Conservation (phyloP, 495 filamentous ascomycete species). For the Neurospora sublineolata region DNA sequence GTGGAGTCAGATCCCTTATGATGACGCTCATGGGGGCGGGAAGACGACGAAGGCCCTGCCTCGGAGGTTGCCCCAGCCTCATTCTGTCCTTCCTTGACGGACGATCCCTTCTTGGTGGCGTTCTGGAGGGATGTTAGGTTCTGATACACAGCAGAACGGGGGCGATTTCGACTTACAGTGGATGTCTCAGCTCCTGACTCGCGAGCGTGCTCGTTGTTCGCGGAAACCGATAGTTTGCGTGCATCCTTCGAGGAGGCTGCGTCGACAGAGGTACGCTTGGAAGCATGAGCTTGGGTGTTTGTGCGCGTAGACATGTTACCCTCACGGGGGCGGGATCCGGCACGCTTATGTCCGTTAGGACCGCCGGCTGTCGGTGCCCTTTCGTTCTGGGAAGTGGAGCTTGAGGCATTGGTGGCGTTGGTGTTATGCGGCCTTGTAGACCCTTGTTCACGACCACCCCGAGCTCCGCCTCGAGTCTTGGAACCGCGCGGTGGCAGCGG, state of each 20-base stretch:
- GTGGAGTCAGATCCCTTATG: conserved; percentile 6
- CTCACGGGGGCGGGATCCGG: conserved; percentile 13
- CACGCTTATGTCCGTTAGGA: conserved; percentile 5
- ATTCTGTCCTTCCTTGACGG: conserved; percentile 12
- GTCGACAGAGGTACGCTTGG: conserved; percentile 39
- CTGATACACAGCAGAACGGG: background rate
- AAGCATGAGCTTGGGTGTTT: conserved; percentile 15
- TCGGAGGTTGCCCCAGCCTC: conserved; percentile 15
- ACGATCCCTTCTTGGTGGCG: conserved; percentile 10
- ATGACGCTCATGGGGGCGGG: conserved; percentile 14
- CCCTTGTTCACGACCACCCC: conserved; percentile 38
- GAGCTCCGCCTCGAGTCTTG: conserved; percentile 47
- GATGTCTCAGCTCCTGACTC: conserved; percentile 11
- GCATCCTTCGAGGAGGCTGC: conserved; percentile 30
- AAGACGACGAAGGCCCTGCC: background rate
- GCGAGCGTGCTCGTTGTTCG: conserved; percentile 27
- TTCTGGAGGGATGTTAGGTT: conserved; percentile 4
- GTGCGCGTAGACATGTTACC: conserved; percentile 11
- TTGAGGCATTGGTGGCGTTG: conserved; percentile 1
- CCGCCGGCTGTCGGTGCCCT: conserved; percentile 7
- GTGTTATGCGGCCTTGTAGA: conserved; percentile 13
- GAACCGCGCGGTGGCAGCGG: conserved; percentile 52
- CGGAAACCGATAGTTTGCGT: conserved; percentile 24
- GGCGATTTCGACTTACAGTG: conserved; percentile 15
- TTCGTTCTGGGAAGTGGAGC: conserved; percentile 6